These are phyloP conservation scores for Nicotiana noctiflora DNA, from an alignment of 257 asterid genomes.

Conservation along the genomic window DNA sequence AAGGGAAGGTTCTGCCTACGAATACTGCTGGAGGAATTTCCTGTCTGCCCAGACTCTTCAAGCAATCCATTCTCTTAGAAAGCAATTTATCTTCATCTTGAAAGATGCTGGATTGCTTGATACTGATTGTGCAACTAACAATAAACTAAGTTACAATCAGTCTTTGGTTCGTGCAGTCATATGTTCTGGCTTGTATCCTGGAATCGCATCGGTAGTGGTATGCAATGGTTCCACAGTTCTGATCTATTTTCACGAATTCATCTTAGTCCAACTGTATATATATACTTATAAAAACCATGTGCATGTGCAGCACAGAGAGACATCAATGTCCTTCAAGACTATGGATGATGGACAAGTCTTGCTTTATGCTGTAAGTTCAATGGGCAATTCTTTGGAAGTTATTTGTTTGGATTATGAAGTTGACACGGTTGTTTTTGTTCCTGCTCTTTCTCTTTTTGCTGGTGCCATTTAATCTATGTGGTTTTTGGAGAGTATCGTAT, in stretches of 20 bases:
- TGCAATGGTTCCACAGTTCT: constrained; percentile 15
- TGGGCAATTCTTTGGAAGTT: not conserved
- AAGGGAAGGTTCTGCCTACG: constrained; percentile 95
- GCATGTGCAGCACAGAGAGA: constrained; percentile 79
- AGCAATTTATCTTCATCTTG: constrained; percentile 80
- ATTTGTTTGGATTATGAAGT: not conserved
- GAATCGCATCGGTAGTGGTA: constrained; percentile 93
- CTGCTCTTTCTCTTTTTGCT: not conserved
- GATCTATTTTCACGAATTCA: not conserved
- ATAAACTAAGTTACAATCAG: constrained; percentile 83
- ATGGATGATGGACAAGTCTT: constrained; percentile 96
- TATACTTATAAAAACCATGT: not conserved
- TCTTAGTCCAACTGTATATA: not conserved
- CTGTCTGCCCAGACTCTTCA: constrained; percentile 96
- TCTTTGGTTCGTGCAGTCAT: constrained; percentile 95
- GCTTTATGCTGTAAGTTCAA: constrained; percentile 80
- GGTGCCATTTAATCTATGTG: not conserved
- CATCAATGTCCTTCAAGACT: constrained; percentile 96
- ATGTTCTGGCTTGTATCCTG: constrained; percentile 96
- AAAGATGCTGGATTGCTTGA: constrained; percentile 84
- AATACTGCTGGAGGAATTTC: constrained; percentile 95
- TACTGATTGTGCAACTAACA: constrained; percentile 48
- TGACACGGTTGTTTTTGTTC: not conserved
- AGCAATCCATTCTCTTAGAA: constrained; percentile 91
- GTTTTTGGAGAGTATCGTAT: not conserved